Evolutionary conservation across 495 filamentous ascomycete species (phyloP), one percentile per base, ranked within the genome.

Genomic region (Glonium stellatum): DNA sequence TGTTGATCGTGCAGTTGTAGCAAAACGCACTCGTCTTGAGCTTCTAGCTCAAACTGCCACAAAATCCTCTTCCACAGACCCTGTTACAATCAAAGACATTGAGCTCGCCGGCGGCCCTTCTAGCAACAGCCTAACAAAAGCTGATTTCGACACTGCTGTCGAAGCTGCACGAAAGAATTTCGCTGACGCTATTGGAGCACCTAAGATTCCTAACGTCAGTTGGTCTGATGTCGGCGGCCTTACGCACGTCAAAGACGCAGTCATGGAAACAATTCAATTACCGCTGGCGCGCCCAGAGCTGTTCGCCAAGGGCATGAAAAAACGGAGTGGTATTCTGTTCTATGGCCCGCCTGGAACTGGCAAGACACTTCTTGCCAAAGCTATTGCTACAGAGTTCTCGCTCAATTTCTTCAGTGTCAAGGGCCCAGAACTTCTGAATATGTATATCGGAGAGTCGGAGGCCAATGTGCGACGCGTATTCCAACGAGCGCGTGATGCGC

Each of bases 331-430:
- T 67, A 97, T 99, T 61, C 76, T 99, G 59, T 97, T 99, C 77
- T 97, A 99, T 67, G 93, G 93, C 0, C 95, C 95, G 8, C 93
- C 93, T 0, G 93, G 93, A 55, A 97, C 95, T 4, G 93, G 93
- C 35, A 99, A 99, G 76, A 99, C 93, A 0, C 76, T 99, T 22
- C 82, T 99, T 27, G 93, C 93, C 36, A 97, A 97, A 76, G 93
- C 93, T 41, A 97, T 99, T 68, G 93, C 93, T 0, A 97, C 95
- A 0, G 93, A 97, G 66, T 97, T 97, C 78, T 95, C 89, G 53
- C 81, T 99, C 68, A 99, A 99, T 65, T 99, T 99, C 80, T 97
- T 99, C 82, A 90, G 86, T 53, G 90, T 99, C 73, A 99, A 99
- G 74, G 93, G 93, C 1, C 93, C 93, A 0, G 93, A 98, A 75